phyloP scores from a whole-genome alignment of 176 grass and related monocot species.

The Triticum monococcum region DNA sequence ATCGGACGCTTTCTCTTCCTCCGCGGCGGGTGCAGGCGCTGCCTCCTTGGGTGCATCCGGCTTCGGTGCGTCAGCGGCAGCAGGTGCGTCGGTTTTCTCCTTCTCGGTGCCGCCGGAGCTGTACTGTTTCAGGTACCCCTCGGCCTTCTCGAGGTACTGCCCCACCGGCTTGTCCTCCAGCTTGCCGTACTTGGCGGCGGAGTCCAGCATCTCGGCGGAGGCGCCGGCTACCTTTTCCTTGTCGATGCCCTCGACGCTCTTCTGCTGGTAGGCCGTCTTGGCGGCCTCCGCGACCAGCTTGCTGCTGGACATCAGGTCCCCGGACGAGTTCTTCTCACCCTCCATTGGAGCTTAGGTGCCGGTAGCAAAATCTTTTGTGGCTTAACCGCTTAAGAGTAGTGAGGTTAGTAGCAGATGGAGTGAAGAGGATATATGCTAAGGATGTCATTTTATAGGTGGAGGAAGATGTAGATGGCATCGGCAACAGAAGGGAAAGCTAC shows the following conservation, averaged over 20 bases:
- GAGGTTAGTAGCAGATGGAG: not conserved
- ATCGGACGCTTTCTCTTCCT: conserved; percentile 34
- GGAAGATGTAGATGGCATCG: not conserved
- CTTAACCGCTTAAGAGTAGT: not conserved
- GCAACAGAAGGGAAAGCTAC: not conserved
- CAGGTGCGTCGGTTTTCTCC: not conserved
- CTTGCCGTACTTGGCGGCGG: conserved; percentile 60
- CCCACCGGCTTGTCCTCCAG: conserved; percentile 69
- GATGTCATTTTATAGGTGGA: conserved; percentile 11
- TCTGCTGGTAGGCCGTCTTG: conserved; percentile 44
- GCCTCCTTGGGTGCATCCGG: not conserved
- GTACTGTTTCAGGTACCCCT: conserved; percentile 64
- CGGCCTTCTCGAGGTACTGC: conserved; percentile 80
- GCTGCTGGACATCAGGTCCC: conserved; percentile 65
- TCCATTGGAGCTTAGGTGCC: conserved; percentile 9
- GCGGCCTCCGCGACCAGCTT: conserved; percentile 59
- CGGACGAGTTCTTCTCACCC: conserved; percentile 1
- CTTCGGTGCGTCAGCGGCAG: conserved; percentile 5
- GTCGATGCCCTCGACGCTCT: conserved; percentile 55
- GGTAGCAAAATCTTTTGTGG: not conserved
- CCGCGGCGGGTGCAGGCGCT: conserved; percentile 14
- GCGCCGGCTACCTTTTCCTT: conserved; percentile 70
- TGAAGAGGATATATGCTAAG: not conserved
- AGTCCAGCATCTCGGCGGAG: conserved; percentile 50
- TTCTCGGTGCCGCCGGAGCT: conserved; percentile 28